A percentile compares a stretch with the other conserved stretches of the same genome.
Evolutionary conservation across 768 basidiomycete species (phyloP).

Genomic region (Tephrocybe sp.): DNA sequence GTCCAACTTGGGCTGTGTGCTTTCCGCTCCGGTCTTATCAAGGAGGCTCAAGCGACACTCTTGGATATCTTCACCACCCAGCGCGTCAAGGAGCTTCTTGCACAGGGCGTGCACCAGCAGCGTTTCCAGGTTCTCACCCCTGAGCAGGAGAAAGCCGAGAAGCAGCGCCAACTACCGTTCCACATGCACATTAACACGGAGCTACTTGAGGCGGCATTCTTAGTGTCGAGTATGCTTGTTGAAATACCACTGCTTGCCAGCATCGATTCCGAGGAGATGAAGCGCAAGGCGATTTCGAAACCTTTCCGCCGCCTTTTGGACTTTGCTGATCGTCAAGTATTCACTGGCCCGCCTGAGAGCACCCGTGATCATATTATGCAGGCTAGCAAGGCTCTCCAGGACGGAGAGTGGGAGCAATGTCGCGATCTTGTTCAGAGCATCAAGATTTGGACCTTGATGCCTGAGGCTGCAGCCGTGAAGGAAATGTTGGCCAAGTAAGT

Average conservation of each 20-base stretch:
- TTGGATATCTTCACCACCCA: constrained; percentile 97
- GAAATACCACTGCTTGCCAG: constrained; percentile 95
- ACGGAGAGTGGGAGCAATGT: constrained; percentile 96
- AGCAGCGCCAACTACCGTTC: constrained; percentile 95
- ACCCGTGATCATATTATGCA: constrained; percentile 99
- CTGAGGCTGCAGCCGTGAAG: constrained; percentile 82
- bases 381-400: constrained; percentile 93
- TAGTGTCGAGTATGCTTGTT: constrained; percentile 98
- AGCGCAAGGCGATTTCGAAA: constrained; percentile 92
- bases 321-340: constrained; percentile 96
- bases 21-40: constrained; percentile 92
- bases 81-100: constrained; percentile 94
- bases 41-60: constrained; percentile 89
- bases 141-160: constrained; percentile 97
- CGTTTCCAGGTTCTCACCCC: constrained; percentile 85
- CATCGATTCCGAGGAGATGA: constrained; percentile 91
- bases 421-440: constrained; percentile 92
- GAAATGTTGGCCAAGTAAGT: constrained; percentile 92
- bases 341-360: constrained; percentile 98
- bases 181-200: constrained; percentile 99
- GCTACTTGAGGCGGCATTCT: constrained; percentile 93
- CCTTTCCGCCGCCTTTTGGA: constrained; percentile 94
- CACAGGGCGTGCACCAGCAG: constrained; percentile 94
- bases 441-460: constrained; percentile 98
- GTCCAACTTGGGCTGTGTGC: constrained; percentile 97